phyloP scores from a whole-genome alignment of 192 early-diverging fungal genomes.

The Backusella morwellensis region DNA sequence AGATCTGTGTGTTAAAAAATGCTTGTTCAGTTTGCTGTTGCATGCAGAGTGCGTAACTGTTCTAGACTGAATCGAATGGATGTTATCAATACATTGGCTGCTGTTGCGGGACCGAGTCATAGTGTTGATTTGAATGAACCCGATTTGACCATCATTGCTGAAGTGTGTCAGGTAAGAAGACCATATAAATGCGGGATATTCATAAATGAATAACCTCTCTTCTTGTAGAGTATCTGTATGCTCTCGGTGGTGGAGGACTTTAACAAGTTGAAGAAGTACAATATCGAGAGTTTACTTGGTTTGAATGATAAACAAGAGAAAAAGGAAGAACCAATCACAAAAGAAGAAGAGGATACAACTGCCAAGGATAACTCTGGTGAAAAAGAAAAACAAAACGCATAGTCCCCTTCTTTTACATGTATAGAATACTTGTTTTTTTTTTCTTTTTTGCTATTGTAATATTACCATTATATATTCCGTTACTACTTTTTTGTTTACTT shows the following conservation, averaged over 20 bases:
- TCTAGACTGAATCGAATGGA: constrained; percentile 47
- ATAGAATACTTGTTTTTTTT: too few species aligned
- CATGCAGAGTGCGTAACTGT: constrained; percentile 58
- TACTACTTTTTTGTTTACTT: background rate
- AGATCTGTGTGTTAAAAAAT: background rate
- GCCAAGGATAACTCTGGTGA: background rate
- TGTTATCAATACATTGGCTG: constrained; percentile 47
- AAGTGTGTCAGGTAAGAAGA: constrained; percentile 51
- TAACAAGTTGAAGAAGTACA: constrained; percentile 52
- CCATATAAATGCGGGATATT: too few species aligned
- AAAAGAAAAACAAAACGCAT: background rate
- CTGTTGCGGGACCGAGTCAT: constrained; percentile 48
- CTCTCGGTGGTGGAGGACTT: constrained; percentile 60
- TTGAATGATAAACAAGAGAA: constrained; percentile 16
- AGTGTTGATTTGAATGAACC: constrained; percentile 54
- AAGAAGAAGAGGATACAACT: background rate
- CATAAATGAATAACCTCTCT: background rate
- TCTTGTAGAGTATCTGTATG: constrained; percentile 51
- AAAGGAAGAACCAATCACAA: background rate
- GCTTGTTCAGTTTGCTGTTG: constrained; percentile 48
- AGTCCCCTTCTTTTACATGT: too few species aligned
- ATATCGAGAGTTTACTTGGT: constrained; percentile 52
- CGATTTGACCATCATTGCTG: constrained; percentile 51
- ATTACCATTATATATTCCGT: background rate
- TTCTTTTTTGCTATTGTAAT: background rate